phyloP scores from a whole-genome alignment of 805 yeast species.

The Candida railenensis region DNA sequence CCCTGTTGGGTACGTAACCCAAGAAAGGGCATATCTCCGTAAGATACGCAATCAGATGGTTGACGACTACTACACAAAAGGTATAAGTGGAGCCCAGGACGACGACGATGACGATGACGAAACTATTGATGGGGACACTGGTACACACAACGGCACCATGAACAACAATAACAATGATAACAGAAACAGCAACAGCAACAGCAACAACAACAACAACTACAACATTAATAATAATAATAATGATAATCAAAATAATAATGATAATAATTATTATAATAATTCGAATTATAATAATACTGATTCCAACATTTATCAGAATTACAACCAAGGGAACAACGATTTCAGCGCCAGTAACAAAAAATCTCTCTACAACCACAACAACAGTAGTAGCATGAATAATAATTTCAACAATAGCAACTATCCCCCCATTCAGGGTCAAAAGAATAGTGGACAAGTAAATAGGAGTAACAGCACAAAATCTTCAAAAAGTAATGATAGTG shows the following conservation, averaged over 20 bases:
- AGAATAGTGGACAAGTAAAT: neutral
- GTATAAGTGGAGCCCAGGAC: slow-evolving; percentile 46
- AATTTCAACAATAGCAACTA: neutral
- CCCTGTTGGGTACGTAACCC: slow-evolving; percentile 44
- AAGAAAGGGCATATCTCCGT: slow-evolving; percentile 65
- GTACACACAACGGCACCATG: neutral
- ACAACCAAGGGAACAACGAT: too few relatives aligned
- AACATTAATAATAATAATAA: neutral
- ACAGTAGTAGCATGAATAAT: neutral
- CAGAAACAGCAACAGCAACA: neutral
- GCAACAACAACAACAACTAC: neutral
- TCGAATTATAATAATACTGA: too few relatives aligned
- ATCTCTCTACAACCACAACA: neutral
- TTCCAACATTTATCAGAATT: too few relatives aligned
- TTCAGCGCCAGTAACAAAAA: neutral
- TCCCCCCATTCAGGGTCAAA: neutral
- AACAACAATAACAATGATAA: neutral
- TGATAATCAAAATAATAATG: neutral
- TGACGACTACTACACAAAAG: slow-evolving; percentile 74
- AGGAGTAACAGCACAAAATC: neutral
- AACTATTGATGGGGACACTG: too few relatives aligned
- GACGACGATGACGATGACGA: slow-evolving; percentile 21
- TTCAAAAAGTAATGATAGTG: neutral
- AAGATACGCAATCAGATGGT: slow-evolving; percentile 58
- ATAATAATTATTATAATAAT: too few relatives aligned